phyloP scores from a whole-genome alignment of 2,329 filamentous ascomycete species.

The Nemania sp. region DNA sequence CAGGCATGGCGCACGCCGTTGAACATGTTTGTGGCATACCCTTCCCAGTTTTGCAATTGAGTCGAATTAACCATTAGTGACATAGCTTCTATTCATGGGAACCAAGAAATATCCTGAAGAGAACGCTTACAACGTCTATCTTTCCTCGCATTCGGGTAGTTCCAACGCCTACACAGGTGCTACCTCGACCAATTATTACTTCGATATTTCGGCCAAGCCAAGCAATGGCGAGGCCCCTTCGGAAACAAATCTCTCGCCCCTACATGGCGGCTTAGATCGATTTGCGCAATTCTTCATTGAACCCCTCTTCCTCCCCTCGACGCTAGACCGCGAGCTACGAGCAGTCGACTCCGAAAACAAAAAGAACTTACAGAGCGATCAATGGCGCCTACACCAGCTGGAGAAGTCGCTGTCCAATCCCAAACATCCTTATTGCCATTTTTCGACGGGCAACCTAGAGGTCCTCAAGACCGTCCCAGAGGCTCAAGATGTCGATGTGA shows the following conservation, averaged over 20 bases:
- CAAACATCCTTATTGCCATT: constrained; percentile 86
- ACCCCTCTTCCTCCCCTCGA: constrained; percentile 82
- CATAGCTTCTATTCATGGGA: constrained; percentile 88
- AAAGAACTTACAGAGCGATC: constrained; percentile 92
- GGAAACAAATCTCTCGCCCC: constrained; percentile 59
- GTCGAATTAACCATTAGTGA: constrained; percentile 20
- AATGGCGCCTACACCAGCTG: constrained; percentile 85
- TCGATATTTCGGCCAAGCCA: constrained; percentile 86
- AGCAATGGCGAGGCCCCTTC: constrained; percentile 62
- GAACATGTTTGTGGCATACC: constrained; percentile 67
- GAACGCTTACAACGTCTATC: constrained; percentile 93
- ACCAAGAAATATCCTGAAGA: constrained; percentile 96
- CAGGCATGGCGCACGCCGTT: constrained; percentile 92
- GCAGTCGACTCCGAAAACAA: constrained; percentile 97
- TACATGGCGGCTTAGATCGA: constrained; percentile 83
- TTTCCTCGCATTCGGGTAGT: constrained; percentile 85
- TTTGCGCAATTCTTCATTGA: constrained; percentile 94
- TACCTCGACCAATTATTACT: constrained; percentile 97
- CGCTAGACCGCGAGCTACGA: constrained; percentile 82
- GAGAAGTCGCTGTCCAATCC: constrained; percentile 88
- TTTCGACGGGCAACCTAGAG: constrained; percentile 87
- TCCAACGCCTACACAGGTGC: constrained; percentile 95
- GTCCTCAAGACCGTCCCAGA: constrained; percentile 84
- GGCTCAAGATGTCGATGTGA: constrained; percentile 77
- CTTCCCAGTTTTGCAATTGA: background rate